Evolutionary conservation across 129 eudicot genomes (phyloP).

Genomic region (Tagetes patula): DNA sequence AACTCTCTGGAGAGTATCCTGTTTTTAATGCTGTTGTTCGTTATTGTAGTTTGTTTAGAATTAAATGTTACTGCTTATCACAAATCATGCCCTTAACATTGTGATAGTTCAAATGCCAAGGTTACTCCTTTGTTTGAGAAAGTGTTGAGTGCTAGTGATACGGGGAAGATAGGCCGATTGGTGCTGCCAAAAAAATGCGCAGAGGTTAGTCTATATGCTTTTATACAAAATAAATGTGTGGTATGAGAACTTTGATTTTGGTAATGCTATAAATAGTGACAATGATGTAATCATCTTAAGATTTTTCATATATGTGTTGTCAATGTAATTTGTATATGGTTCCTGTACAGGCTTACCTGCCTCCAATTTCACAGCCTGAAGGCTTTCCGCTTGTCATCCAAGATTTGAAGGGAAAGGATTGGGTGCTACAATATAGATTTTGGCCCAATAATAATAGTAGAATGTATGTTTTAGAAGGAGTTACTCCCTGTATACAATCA

Average conservation of each 20-base stretch:
- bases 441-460: conserved; percentile 92
- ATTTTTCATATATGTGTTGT: conserved; percentile 6
- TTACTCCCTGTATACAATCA: conserved; percentile 83
- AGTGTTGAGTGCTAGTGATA: conserved; percentile 94
- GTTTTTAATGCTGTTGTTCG: neutral
- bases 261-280: neutral
- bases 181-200: conserved; percentile 94
- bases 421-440: conserved; percentile 83
- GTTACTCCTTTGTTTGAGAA: conserved; percentile 86
- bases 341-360: conserved; percentile 71
- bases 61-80: conserved; percentile 3
- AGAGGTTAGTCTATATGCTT: conserved; percentile 63
- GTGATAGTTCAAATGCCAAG: conserved; percentile 57
- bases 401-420: conserved; percentile 85
- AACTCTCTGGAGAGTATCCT: conserved; percentile 76
- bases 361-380: conserved; percentile 77
- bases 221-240: neutral
- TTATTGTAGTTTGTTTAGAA: neutral
- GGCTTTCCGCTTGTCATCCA: conserved; percentile 77
- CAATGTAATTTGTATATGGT: neutral
- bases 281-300: neutral
- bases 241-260: conserved; percentile 7
- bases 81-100: conserved; percentile 25
- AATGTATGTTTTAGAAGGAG: conserved; percentile 96
- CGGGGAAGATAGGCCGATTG: conserved; percentile 84